Percentiles rank a stretch among this genome's conserved stretches.
These are phyloP conservation scores for Amoebophrya sp. DNA, from an alignment of 169 alveolate species.

Conservation along the genomic window DNA sequence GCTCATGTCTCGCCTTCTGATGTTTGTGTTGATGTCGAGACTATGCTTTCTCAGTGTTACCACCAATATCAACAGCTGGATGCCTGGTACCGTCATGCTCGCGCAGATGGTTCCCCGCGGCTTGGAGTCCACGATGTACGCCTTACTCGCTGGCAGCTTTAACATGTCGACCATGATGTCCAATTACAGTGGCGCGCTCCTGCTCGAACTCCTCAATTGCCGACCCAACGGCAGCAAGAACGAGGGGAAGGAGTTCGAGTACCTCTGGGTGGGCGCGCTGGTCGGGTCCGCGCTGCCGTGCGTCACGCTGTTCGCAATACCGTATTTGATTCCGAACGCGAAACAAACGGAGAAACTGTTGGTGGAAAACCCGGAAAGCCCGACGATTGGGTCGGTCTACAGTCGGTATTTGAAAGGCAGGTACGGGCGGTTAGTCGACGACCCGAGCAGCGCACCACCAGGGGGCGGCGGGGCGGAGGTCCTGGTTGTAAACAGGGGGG, in stretches of 20 bases:
- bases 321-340: slow-evolving; percentile 13
- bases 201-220: not conserved
- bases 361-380: slow-evolving; percentile 15
- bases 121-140: slow-evolving; percentile 34
- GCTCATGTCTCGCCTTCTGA: too few species aligned
- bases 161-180: slow-evolving; percentile 22
- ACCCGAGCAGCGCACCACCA: too few species aligned
- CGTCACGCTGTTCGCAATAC: slow-evolving; percentile 22
- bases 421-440: too few species aligned
- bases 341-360: slow-evolving; percentile 25
- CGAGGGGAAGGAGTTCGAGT: slow-evolving; percentile 20
- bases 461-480: too few species aligned
- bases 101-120: slow-evolving; percentile 13
- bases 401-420: not conserved
- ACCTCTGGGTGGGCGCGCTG: slow-evolving; percentile 25
- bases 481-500: too few species aligned
- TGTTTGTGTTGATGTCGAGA: too few species aligned
- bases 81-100: slow-evolving; percentile 32
- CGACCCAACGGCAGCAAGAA: slow-evolving; percentile 23
- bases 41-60: not conserved
- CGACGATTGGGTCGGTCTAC: not conserved
- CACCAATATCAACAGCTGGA: slow-evolving; percentile 17
- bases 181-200: slow-evolving; percentile 19
- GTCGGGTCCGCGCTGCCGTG: not conserved
- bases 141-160: slow-evolving; percentile 28